phyloP scores from a whole-genome alignment of 2,329 filamentous ascomycete genomes.

The Verticillium longisporum region DNA sequence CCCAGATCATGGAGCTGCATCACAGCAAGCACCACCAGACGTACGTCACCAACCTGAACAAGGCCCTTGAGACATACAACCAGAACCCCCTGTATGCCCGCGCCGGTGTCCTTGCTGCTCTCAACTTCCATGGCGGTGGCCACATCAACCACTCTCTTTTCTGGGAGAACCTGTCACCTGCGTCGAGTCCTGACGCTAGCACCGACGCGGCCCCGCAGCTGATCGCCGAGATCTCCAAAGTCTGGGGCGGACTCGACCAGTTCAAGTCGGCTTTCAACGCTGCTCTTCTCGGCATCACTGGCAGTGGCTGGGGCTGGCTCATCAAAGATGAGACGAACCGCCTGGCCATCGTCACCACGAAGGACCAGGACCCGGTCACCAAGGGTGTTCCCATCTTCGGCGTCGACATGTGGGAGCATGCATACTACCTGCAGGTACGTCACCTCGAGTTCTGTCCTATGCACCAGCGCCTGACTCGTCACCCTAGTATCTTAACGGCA shows the following conservation, averaged over 20 bases:
- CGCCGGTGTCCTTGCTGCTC: slow-evolving; percentile 59
- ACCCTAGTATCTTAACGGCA: slow-evolving; percentile 67
- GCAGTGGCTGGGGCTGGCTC: slow-evolving; percentile 85
- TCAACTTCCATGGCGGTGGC: slow-evolving; percentile 86
- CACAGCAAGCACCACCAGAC: slow-evolving; percentile 74
- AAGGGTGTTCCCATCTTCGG: slow-evolving; percentile 63
- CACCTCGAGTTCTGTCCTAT: not conserved
- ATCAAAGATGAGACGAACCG: slow-evolving; percentile 55
- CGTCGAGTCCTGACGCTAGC: slow-evolving; percentile 49
- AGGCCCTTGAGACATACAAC: slow-evolving; percentile 50
- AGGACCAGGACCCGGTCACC: slow-evolving; percentile 76
- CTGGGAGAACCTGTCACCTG: slow-evolving; percentile 74
- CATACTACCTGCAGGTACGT: slow-evolving; percentile 73
- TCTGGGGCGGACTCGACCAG: slow-evolving; percentile 60
- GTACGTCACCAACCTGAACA: slow-evolving; percentile 72
- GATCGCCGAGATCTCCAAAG: slow-evolving; percentile 50
- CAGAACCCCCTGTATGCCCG: slow-evolving; percentile 38
- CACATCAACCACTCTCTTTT: slow-evolving; percentile 93
- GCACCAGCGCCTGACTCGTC: not conserved
- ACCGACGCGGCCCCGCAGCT: slow-evolving; percentile 51
- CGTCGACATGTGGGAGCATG: slow-evolving; percentile 91
- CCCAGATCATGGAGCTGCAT: slow-evolving; percentile 76
- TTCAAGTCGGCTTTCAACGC: slow-evolving; percentile 63
- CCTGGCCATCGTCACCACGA: slow-evolving; percentile 70
- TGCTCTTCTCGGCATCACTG: slow-evolving; percentile 65